Evolutionary conservation across 345 rosid genomes (phyloP).

Genomic region (Populus davidiana): DNA sequence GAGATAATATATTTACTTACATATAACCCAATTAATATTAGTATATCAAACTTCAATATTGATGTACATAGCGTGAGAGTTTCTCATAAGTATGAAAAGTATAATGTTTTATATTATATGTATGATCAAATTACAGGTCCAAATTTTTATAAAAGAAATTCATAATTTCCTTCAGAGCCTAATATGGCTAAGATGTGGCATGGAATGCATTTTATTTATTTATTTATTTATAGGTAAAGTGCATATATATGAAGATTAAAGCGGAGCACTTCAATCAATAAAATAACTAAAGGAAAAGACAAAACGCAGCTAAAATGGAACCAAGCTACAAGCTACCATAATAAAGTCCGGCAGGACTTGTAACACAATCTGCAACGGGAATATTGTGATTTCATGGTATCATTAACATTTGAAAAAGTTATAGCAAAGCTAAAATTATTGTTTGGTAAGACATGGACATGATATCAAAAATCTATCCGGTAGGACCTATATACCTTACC

Average conservation of each 20-base stretch:
- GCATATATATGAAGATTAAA: neutral
- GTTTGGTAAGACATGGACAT: conserved; percentile 25
- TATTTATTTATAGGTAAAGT: neutral
- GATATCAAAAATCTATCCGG: neutral
- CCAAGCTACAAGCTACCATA: neutral
- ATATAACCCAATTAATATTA: too few relatives aligned
- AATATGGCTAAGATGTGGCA: neutral
- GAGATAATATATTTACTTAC: too few relatives aligned
- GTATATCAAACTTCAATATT: too few relatives aligned
- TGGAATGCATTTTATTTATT: neutral
- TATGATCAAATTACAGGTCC: too few relatives aligned
- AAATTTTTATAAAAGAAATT: too few relatives aligned
- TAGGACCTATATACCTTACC: conserved; percentile 3
- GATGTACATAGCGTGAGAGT: too few relatives aligned
- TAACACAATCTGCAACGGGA: neutral
- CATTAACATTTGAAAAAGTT: conserved; percentile 7
- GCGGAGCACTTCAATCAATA: neutral
- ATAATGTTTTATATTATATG: too few relatives aligned
- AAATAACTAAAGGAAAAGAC: neutral
- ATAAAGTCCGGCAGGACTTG: neutral
- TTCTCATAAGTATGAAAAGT: too few relatives aligned
- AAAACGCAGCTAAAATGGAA: neutral
- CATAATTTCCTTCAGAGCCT: too few relatives aligned
- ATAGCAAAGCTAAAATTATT: conserved; percentile 10
- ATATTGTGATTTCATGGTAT: conserved; percentile 9